phyloP scores from a whole-genome alignment of 257 asterid species.

The Petunia secreta region DNA sequence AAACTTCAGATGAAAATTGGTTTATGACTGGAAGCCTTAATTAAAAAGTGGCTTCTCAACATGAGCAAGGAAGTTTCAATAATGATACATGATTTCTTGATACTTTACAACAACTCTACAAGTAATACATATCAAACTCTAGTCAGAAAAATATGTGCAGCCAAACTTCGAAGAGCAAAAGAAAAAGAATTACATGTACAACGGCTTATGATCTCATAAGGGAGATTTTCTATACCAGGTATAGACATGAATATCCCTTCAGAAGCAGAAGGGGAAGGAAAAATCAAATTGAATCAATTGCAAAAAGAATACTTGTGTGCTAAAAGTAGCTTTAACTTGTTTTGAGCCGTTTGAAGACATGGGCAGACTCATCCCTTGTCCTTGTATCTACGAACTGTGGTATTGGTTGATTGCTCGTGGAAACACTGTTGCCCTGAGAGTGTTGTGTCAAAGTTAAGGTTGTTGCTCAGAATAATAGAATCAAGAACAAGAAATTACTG shows the following conservation, averaged over 20 bases:
- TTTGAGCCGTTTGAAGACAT: slow-evolving; percentile 66
- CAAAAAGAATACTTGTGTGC: slow-evolving; percentile 33
- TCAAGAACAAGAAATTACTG: not conserved
- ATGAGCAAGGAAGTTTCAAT: slow-evolving; percentile 42
- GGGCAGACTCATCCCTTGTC: slow-evolving; percentile 56
- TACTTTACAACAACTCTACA: slow-evolving; percentile 31
- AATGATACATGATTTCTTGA: not conserved
- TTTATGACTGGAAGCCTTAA: slow-evolving; percentile 17
- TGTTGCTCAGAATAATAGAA: not conserved
- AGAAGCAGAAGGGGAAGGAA: slow-evolving; percentile 35
- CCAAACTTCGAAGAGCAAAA: slow-evolving; percentile 36
- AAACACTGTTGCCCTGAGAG: slow-evolving; percentile 48
- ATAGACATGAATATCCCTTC: slow-evolving; percentile 34
- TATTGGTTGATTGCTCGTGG: slow-evolving; percentile 37
- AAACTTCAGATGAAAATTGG: not conserved
- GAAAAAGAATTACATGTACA: slow-evolving; percentile 61
- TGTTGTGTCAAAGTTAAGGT: slow-evolving; percentile 1
- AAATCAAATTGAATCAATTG: slow-evolving; percentile 23
- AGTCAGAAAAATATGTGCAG: slow-evolving; percentile 51
- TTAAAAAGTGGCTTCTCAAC: slow-evolving; percentile 42
- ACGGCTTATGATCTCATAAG: slow-evolving; percentile 41
- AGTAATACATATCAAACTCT: slow-evolving; percentile 22
- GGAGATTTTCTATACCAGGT: slow-evolving; percentile 34
- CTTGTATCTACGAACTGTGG: slow-evolving; percentile 46
- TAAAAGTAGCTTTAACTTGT: slow-evolving; percentile 62